Percentiles rank a stretch among this genome's conserved stretches.
Conservation (phyloP, 2,329 filamentous ascomycete species). For the Paraconiothyrium sp. region DNA sequence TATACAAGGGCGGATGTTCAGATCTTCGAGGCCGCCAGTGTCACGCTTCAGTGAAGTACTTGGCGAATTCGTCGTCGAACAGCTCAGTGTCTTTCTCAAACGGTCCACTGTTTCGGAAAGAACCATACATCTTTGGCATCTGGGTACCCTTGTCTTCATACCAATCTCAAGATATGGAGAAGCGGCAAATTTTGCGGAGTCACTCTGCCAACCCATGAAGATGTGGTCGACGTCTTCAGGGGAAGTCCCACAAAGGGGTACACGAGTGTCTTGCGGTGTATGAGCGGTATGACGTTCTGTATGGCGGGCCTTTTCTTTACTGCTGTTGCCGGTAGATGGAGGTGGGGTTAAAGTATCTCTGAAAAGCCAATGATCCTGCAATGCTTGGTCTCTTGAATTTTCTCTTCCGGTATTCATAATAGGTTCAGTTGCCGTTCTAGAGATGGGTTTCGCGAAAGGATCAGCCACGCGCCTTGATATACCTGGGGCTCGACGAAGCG, state of each 20-base stretch:
- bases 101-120: slow-evolving; percentile 12
- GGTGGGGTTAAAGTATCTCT: background rate
- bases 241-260: slow-evolving; percentile 1
- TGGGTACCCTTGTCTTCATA: background rate
- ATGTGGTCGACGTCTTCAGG: background rate
- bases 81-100: background rate
- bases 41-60: slow-evolving; percentile 3
- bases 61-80: slow-evolving; percentile 1
- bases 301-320: background rate
- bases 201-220: slow-evolving; percentile 11
- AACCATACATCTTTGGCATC: slow-evolving; percentile 4
- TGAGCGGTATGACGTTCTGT: background rate
- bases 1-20: background rate
- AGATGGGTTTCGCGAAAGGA: slow-evolving; percentile 25
- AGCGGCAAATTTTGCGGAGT: background rate
- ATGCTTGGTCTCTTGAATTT: background rate
- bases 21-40: background rate
- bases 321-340: background rate
- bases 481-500: slow-evolving; percentile 38
- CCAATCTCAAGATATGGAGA: background rate
- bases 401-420: slow-evolving; percentile 7
- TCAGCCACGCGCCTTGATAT: slow-evolving; percentile 27
- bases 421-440: slow-evolving; percentile 37
- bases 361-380: slow-evolving; percentile 2
- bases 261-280: background rate